phyloP scores from a whole-genome alignment of 2,329 filamentous ascomycete genomes.

The Coniochaeta sp. region DNA sequence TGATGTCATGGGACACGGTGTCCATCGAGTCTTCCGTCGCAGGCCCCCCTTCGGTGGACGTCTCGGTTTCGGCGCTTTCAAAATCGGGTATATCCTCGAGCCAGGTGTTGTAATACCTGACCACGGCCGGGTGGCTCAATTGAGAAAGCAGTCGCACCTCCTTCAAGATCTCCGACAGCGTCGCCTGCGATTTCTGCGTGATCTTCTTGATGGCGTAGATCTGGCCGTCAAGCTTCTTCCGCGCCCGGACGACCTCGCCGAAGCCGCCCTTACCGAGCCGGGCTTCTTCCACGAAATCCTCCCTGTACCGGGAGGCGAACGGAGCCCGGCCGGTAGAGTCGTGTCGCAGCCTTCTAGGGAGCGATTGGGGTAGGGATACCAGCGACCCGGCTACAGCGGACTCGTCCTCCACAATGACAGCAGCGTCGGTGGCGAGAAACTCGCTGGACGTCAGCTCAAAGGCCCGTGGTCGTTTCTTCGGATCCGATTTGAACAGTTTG shows the following conservation, averaged over 20 bases:
- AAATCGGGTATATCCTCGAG: slow-evolving; percentile 62
- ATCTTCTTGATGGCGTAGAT: slow-evolving; percentile 98
- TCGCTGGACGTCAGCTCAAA: slow-evolving; percentile 64
- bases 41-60: slow-evolving; percentile 37
- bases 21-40: slow-evolving; percentile 26
- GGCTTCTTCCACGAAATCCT: slow-evolving; percentile 87
- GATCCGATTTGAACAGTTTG: slow-evolving; percentile 78
- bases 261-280: slow-evolving; percentile 89
- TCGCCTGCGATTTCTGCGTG: slow-evolving; percentile 69
- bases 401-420: slow-evolving; percentile 43
- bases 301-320: slow-evolving; percentile 67
- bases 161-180: slow-evolving; percentile 74
- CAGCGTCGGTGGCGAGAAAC: slow-evolving; percentile 58
- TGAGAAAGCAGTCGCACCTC: slow-evolving; percentile 87
- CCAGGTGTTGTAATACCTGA: slow-evolving; percentile 95
- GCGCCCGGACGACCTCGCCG: slow-evolving; percentile 90
- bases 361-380: slow-evolving; percentile 30
- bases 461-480: slow-evolving; percentile 76
- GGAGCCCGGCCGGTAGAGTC: slow-evolving; percentile 53
- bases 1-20: slow-evolving; percentile 28
- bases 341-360: slow-evolving; percentile 44
- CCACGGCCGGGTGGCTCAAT: slow-evolving; percentile 78
- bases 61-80: slow-evolving; percentile 49
- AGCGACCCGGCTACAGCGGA: slow-evolving; percentile 32
- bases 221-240: slow-evolving; percentile 87